Percentiles rank a stretch among this genome's conserved stretches.
Evolutionary conservation across 495 filamentous ascomycete genomes (phyloP).

Genomic region (Penicillium subrubescens): DNA sequence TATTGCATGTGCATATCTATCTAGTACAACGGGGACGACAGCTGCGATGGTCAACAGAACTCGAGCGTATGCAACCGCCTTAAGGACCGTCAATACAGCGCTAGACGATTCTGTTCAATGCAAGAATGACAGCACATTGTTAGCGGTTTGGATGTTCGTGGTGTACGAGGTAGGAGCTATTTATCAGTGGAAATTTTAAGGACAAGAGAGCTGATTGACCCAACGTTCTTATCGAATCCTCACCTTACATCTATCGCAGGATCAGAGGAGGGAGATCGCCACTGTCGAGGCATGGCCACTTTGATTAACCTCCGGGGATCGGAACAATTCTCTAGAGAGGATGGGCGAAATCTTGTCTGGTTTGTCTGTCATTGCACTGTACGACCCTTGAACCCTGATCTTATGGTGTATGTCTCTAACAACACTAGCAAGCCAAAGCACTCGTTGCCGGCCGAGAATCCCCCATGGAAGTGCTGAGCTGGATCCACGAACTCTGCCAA

Average conservation of each 20-base stretch:
- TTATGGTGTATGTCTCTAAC: slow-evolving; percentile 2
- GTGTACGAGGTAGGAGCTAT: slow-evolving; percentile 13
- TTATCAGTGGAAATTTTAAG: neutral
- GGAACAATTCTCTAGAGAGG: slow-evolving; percentile 12
- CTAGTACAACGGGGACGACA: slow-evolving; percentile 10
- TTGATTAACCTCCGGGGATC: slow-evolving; percentile 10
- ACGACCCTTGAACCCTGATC: slow-evolving; percentile 3
- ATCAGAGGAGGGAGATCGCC: slow-evolving; percentile 8
- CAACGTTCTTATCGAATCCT: slow-evolving; percentile 13
- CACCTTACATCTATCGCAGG: slow-evolving; percentile 8
- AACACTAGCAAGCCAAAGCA: slow-evolving; percentile 13
- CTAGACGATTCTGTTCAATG: slow-evolving; percentile 15
- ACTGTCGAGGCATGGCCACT: slow-evolving; percentile 13
- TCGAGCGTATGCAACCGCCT: slow-evolving; percentile 10
- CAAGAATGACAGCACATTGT: slow-evolving; percentile 19
- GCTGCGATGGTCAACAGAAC: slow-evolving; percentile 9
- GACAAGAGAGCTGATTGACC: slow-evolving; percentile 2
- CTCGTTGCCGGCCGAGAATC: slow-evolving; percentile 14
- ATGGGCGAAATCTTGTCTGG: slow-evolving; percentile 15
- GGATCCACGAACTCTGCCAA: slow-evolving; percentile 10
- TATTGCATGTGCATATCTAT: slow-evolving; percentile 19
- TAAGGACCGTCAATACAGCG: slow-evolving; percentile 13
- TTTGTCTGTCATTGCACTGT: slow-evolving; percentile 12
- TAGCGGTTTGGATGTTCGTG: slow-evolving; percentile 18
- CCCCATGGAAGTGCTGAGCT: slow-evolving; percentile 8